Conservation (phyloP, 257 asterid genomes). For the Striga asiatica region DNA sequence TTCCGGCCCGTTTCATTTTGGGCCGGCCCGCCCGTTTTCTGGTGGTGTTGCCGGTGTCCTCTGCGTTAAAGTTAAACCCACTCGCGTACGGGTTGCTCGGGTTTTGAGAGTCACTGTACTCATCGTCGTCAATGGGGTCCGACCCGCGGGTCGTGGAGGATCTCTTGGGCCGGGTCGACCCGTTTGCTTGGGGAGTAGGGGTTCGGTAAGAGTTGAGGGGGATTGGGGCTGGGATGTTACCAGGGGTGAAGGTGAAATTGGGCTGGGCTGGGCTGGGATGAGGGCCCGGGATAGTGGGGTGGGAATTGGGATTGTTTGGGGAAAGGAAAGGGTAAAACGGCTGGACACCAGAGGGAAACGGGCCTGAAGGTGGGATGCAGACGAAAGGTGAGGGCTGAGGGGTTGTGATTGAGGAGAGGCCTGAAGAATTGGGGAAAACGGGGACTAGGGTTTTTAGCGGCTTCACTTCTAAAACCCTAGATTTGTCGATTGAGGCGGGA, state of each 20-base stretch:
- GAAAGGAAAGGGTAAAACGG: conserved; percentile 75
- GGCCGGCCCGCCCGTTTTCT: conserved; percentile 36
- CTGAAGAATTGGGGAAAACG: conserved; percentile 60
- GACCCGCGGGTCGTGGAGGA: conserved; percentile 19
- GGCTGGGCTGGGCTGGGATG: conserved; percentile 24
- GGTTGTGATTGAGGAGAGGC: conserved; percentile 31
- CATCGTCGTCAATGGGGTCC: conserved; percentile 50
- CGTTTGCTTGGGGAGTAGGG: conserved; percentile 37
- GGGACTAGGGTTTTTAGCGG: conserved; percentile 82
- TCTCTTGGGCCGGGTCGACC: conserved; percentile 38
- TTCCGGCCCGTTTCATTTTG: conserved; percentile 13
- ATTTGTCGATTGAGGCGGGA: conserved; percentile 51
- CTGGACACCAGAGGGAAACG: conserved; percentile 83
- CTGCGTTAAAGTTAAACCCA: too few species aligned
- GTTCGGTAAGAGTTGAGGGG: conserved; percentile 75
- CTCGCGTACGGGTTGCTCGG: conserved; percentile 25
- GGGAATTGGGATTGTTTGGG: conserved; percentile 30
- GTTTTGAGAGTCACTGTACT: conserved; percentile 35
- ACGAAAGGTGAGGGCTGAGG: too few species aligned
- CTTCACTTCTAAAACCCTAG: conserved; percentile 64
- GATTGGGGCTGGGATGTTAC: conserved; percentile 57
- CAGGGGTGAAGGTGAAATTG: conserved; percentile 23
- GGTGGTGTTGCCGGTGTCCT: conserved; percentile 30
- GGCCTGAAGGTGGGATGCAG: too few species aligned
- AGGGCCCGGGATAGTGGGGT: background rate